These are phyloP conservation scores for Zygoascus bituminiphila DNA, from an alignment of 805 yeast species.

Conservation along the genomic window DNA sequence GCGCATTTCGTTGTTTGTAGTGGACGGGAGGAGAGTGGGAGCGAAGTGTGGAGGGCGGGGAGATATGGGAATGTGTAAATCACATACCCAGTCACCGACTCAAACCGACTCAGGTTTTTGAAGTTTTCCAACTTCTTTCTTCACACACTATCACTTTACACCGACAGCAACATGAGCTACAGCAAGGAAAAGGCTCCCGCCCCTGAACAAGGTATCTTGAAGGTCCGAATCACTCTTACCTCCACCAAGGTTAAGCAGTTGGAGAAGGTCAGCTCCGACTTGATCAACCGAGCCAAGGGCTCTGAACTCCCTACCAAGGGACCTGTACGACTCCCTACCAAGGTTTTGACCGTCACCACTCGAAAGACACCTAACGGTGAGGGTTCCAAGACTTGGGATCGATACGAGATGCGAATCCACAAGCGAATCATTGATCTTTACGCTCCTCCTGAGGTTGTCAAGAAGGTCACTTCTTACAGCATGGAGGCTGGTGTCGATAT, in stretches of 20 bases:
- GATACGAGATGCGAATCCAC: slow-evolving; percentile 99
- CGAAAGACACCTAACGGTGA: slow-evolving; percentile 99
- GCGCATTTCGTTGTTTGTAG: not conserved
- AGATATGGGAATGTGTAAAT: not conserved
- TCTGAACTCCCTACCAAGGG: slow-evolving; percentile 89
- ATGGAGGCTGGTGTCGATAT: slow-evolving; percentile 99
- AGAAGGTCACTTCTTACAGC: slow-evolving; percentile 95
- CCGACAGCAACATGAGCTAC: slow-evolving; percentile 27
- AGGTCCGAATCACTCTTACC: slow-evolving; percentile 98
- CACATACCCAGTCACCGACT: not conserved
- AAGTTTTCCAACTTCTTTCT: not conserved
- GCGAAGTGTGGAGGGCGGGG: not conserved
- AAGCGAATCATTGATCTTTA: slow-evolving; percentile 98
- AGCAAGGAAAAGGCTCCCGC: slow-evolving; percentile 72
- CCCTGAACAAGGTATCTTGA: slow-evolving; percentile 78
- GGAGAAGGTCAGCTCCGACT: slow-evolving; percentile 85
- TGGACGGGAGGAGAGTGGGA: not conserved
- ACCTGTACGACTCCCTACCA: slow-evolving; percentile 99
- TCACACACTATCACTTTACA: slow-evolving; percentile 1
- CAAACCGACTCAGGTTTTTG: slow-evolving; percentile 1
- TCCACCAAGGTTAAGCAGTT: slow-evolving; percentile 98
- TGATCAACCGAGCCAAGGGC: slow-evolving; percentile 78
- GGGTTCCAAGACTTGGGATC: slow-evolving; percentile 99
- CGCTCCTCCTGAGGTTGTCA: slow-evolving; percentile 90
- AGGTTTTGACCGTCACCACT: slow-evolving; percentile 95